Base-by-base conservation (phyloP, 805 yeast species). In the Saccharomyces jurei region DNA sequence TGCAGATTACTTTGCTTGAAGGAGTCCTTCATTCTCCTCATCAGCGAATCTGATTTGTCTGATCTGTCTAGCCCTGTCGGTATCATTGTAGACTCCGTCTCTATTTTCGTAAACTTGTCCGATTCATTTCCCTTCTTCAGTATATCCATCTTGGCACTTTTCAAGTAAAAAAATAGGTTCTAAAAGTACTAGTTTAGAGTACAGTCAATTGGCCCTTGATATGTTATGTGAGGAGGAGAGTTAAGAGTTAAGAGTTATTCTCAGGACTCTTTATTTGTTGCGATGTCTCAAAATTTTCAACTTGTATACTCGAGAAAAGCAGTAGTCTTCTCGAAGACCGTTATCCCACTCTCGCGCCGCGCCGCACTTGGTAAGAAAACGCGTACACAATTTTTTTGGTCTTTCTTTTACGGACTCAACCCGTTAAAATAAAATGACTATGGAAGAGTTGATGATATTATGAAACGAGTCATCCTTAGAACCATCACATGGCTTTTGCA, bases 1-100 rank as follows among this genome's bases (percentile, higher is more conserved):
- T 21, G 21, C 13, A 50, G 25, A 11, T 53, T 44, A 46, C 47
- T 53, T 32, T 46, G 41, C 28, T 53, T 53, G 47, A 53, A 53
- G 3, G 55, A 50, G 28, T 50, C 48, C 53, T 53, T 50, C 26
- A 53, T 28, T 31, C 55, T 53, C 9, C 28, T 26, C 17, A 49
- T 17, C 50, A 50, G 21, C 13, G 55, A 53, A 9, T 46, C 48
- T 9, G 52, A 32, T 13, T 44, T n/a, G n/a, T 22, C 53, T 46
- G 55, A 41, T 25, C 26, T 25, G 2, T 25, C 26, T 25, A 25
- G 26, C 13, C 29, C 50, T 4, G 31, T 26, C 4, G 49, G 49
- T 41, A 46, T 41, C 50, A 41, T 31, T 13, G 56, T 50, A 21
- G 53, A 44, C 10, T 21, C 52, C 21, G 56, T 50, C 41, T 53